Conservation (phyloP, 768 basidiomycete genomes). For the Xerocomellus amylosporus region DNA sequence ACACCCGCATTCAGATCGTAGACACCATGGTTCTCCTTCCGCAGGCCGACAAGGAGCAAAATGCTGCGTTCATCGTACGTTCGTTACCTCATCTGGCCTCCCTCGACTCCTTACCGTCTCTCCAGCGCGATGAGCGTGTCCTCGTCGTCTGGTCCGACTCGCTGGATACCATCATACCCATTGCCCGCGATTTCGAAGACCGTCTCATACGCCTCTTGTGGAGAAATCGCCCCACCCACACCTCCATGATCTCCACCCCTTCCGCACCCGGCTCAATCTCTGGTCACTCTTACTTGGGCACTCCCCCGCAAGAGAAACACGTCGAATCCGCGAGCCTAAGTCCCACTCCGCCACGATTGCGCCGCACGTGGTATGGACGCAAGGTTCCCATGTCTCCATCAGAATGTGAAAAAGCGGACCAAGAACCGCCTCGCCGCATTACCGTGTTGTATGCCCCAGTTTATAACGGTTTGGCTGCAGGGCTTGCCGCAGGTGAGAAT, state of each 20-base stretch:
- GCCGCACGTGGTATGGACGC: conserved; percentile 61
- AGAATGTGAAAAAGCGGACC: conserved; percentile 26
- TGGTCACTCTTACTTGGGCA: conserved; percentile 35
- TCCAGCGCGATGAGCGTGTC: conserved; percentile 76
- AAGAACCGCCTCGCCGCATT: conserved; percentile 13
- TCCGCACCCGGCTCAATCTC: conserved; percentile 36
- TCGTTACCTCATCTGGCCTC: neutral
- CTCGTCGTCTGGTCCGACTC: conserved; percentile 84
- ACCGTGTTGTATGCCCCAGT: conserved; percentile 26
- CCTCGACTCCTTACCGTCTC: neutral
- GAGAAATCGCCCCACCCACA: conserved; percentile 36
- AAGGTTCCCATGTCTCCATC: conserved; percentile 41
- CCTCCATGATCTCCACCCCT: conserved; percentile 25
- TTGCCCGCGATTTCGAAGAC: conserved; percentile 51
- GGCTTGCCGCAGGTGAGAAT: conserved; percentile 22
- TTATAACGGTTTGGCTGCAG: conserved; percentile 30
- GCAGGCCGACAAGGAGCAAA: conserved; percentile 39
- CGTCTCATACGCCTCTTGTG: conserved; percentile 57
- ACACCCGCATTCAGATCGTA: conserved; percentile 78
- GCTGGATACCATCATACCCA: conserved; percentile 66
- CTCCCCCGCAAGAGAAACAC: conserved; percentile 19
- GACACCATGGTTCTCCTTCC: conserved; percentile 77
- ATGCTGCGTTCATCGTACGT: conserved; percentile 70
- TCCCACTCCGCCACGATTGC: conserved; percentile 32
- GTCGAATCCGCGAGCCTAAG: conserved; percentile 14